Evolutionary conservation across 345 rosid genomes (phyloP), one percentile per base, ranked within the genome.

Genomic region (Excoecaria cochinchinensis): DNA sequence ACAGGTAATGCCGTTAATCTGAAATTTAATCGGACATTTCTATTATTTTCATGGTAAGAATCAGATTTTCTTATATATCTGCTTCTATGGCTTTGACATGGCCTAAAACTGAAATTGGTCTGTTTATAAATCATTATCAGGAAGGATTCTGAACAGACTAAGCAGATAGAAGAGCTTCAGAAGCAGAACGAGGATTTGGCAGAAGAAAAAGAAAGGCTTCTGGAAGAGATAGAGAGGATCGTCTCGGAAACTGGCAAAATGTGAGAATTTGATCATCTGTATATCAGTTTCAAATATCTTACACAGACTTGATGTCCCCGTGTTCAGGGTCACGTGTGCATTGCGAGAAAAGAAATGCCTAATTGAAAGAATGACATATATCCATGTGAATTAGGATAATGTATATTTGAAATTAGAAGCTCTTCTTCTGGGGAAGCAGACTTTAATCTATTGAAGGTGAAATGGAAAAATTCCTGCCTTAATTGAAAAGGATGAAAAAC

Each of bases 81-180:
- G 10, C 12, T 21, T 17, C 55, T 57, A 44, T 44, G 51, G 21
- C 48, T 31, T 40, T 3, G 42, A 40, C 6, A 48, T 50, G n/a
- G 14, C 19, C 3, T 44, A 17, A 62, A 8, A 59, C 16, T 8
- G 6, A 48, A 48, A 9, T 40, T 15, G 7, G 6, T 60, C 6
- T 65, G 12, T 44, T 55, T 48, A 40, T 13, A 6, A 42, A 74
- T 52, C 65, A 58, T 50, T 25, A 62, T 22, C 90, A 87, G 92
- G 84, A 90, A 89, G 86, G 95, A 86, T 76, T 90, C 95, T 61
- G 92, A 90, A 58, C 95, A 90, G 80, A 89, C 90, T 1, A 90
- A 89, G 82, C 92, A 87, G 81, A 89, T 90, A 71, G 88, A 90
- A 79, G 95, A 90, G 66, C 84, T 90, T 55, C 95, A 90, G 81